phyloP scores from a whole-genome alignment of 139 green algal genomes.

The Picochlorum sp. region DNA sequence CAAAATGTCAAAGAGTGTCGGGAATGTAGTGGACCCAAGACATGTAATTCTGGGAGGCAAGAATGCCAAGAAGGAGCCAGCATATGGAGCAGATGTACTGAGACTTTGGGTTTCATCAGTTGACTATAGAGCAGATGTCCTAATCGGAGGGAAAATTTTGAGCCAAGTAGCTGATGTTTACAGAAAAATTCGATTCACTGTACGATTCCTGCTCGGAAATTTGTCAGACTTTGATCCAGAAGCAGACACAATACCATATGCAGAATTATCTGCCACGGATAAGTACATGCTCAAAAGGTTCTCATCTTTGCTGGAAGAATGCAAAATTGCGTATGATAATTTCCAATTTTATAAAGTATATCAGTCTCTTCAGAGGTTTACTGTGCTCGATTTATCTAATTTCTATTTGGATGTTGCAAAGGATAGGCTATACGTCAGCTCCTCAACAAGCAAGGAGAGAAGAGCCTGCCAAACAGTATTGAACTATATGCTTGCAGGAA shows the following conservation, averaged over 20 bases:
- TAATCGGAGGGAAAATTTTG: constrained; percentile 69
- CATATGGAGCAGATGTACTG: constrained; percentile 89
- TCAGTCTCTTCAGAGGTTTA: constrained; percentile 70
- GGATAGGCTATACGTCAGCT: constrained; percentile 81
- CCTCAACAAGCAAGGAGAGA: constrained; percentile 30
- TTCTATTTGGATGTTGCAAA: constrained; percentile 97
- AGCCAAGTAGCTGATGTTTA: constrained; percentile 88
- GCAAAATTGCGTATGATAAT: constrained; percentile 55
- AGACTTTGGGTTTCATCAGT: constrained; percentile 91
- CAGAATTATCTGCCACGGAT: constrained; percentile 59
- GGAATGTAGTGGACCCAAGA: constrained; percentile 92
- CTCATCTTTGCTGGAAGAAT: constrained; percentile 33
- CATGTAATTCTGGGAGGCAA: constrained; percentile 83
- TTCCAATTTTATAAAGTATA: constrained; percentile 72
- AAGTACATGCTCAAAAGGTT: constrained; percentile 49
- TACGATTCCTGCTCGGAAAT: constrained; percentile 95
- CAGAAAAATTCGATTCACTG: constrained; percentile 79
- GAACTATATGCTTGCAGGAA: constrained; percentile 29
- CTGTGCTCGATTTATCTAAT: constrained; percentile 77
- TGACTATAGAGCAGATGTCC: constrained; percentile 90
- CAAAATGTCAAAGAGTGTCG: constrained; percentile 91
- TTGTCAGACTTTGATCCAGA: constrained; percentile 69
- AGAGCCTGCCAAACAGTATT: constrained; percentile 81
- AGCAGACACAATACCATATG: constrained; percentile 30
- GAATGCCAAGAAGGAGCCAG: constrained; percentile 79